These are phyloP conservation scores for Zychaea mexicana DNA, from an alignment of 371 early-diverging fungal genomes.

Conservation along the genomic window DNA sequence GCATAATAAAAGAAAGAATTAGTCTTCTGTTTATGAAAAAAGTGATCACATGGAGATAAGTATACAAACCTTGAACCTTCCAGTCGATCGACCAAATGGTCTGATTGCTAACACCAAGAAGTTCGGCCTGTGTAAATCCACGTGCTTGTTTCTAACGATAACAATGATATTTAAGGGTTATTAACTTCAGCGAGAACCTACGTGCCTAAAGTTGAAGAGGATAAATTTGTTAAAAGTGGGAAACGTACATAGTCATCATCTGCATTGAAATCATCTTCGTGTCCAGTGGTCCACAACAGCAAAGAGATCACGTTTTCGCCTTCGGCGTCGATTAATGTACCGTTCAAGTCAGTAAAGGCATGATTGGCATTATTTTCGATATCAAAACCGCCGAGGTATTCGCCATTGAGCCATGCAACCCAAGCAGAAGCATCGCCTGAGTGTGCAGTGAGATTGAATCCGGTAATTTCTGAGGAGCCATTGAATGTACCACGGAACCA, in stretches of 20 bases:
- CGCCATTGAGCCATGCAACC: slow-evolving; percentile 24
- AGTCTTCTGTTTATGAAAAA: not conserved
- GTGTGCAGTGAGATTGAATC: slow-evolving; percentile 15
- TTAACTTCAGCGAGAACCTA: too few species aligned
- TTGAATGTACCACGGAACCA: slow-evolving; percentile 30
- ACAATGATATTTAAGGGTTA: too few species aligned
- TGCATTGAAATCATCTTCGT: slow-evolving; percentile 18
- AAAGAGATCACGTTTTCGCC: slow-evolving; percentile 21
- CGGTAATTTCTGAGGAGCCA: slow-evolving; percentile 15
- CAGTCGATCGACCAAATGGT: slow-evolving; percentile 12
- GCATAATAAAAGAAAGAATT: not conserved
- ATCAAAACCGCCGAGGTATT: slow-evolving; percentile 25
- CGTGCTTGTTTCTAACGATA: slow-evolving; percentile 17
- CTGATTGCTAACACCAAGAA: slow-evolving; percentile 6
- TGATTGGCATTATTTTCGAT: slow-evolving; percentile 8
- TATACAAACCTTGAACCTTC: slow-evolving; percentile 19
- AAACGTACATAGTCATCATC: not conserved
- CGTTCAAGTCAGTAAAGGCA: slow-evolving; percentile 4
- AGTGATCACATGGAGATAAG: not conserved
- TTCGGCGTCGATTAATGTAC: slow-evolving; percentile 5
- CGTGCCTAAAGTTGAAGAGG: too few species aligned
- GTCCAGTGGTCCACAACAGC: slow-evolving; percentile 23
- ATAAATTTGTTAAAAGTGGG: too few species aligned
- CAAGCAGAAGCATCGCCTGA: slow-evolving; percentile 24
- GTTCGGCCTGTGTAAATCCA: slow-evolving; percentile 19